Conservation (phyloP, 306 rosid genomes). For the Vachellia pachyceras region DNA sequence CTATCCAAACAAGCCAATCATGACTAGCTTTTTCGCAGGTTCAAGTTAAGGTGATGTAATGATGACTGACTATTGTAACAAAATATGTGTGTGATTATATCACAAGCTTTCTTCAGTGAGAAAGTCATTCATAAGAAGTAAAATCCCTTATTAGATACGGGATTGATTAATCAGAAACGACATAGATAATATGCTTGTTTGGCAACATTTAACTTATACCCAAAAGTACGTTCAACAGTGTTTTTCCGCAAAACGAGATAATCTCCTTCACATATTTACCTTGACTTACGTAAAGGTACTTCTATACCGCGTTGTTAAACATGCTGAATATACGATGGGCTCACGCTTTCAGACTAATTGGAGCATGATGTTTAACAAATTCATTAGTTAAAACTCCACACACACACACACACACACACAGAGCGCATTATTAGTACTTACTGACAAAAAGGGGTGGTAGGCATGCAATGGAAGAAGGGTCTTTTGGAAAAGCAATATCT, state of each 20-base stretch:
- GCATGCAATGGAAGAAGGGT: conserved; percentile 10
- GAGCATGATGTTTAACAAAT: not conserved
- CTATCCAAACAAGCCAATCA: too few species aligned
- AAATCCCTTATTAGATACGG: not conserved
- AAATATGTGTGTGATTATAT: not conserved
- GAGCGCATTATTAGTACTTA: not conserved
- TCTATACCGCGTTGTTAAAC: too few species aligned
- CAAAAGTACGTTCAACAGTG: too few species aligned
- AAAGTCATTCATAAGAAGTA: not conserved
- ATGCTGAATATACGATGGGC: too few species aligned
- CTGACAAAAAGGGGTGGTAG: not conserved
- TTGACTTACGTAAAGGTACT: too few species aligned
- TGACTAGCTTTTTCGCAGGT: not conserved
- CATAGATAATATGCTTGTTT: too few species aligned
- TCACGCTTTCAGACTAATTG: too few species aligned
- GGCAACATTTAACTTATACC: too few species aligned
- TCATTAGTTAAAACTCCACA: not conserved
- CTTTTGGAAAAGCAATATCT: conserved; percentile 16
- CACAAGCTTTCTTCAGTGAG: not conserved
- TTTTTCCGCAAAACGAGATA: too few species aligned
- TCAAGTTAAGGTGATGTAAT: not conserved
- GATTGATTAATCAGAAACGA: too few species aligned
- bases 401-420: too few species aligned
- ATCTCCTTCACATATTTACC: too few species aligned
- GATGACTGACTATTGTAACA: not conserved